phyloP scores from a whole-genome alignment of 1,284 basidiomycete genomes.

The Baeospora myosura region DNA sequence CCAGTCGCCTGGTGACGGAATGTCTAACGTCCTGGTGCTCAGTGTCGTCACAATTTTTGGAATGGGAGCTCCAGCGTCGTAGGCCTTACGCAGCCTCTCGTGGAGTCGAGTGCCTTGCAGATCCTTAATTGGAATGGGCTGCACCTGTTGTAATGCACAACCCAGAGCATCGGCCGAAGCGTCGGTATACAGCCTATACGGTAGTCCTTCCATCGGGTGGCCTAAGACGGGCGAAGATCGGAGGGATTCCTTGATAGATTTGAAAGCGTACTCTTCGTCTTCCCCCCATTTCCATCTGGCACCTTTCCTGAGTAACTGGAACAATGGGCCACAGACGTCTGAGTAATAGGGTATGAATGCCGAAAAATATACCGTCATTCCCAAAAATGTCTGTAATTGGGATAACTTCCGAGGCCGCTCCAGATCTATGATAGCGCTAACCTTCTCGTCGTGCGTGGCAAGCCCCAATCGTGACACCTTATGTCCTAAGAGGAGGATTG shows the following conservation, averaged over 20 bases:
- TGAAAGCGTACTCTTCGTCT: background rate
- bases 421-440: background rate
- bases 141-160: conserved; percentile 1
- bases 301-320: background rate
- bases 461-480: background rate
- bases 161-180: background rate
- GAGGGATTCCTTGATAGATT: background rate
- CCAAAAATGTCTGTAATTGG: background rate
- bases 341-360: background rate
- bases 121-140: conserved; percentile 1
- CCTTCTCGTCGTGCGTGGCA: background rate
- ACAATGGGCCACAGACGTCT: too few relatives aligned
- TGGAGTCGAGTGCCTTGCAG: conserved; percentile 1
- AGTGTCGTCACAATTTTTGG: background rate
- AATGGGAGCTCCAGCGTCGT: background rate
- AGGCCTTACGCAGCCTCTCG: background rate
- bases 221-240: background rate
- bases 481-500: too few relatives aligned
- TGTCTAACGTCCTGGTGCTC: background rate
- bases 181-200: background rate
- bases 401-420: background rate
- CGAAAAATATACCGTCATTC: background rate
- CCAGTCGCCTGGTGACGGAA: background rate
- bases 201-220: background rate
- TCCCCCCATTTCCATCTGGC: background rate